A percentile compares a stretch with the other conserved stretches of the same genome.
phyloP scores from a whole-genome alignment of 176 grass and related monocot genomes.

The Saccharum officinarum region DNA sequence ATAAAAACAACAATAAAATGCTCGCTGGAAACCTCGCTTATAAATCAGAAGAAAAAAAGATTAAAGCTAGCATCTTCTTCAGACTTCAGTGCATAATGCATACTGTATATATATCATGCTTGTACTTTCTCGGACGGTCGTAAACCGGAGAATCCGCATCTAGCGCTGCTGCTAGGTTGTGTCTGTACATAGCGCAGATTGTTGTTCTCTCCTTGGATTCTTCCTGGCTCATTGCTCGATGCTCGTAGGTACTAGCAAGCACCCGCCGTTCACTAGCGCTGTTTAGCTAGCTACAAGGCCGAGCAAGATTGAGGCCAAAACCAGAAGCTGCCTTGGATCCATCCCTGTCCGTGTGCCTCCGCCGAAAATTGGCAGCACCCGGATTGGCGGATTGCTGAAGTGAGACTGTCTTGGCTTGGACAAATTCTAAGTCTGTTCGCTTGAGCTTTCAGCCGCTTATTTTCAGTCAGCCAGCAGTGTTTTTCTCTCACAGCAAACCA shows the following conservation, averaged over 20 bases:
- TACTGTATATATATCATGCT: too few relatives aligned
- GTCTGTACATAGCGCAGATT: not conserved
- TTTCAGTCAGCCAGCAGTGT: too few relatives aligned
- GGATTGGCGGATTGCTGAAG: not conserved
- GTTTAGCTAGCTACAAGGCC: too few relatives aligned
- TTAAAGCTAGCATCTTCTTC: too few relatives aligned
- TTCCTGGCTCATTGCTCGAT: conserved; percentile 26
- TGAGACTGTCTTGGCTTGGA: not conserved
- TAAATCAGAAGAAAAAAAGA: not conserved
- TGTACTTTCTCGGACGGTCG: not conserved
- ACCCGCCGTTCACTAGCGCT: not conserved
- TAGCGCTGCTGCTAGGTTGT: not conserved
- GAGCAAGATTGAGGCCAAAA: not conserved
- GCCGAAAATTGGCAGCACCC: not conserved
- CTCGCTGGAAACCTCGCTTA: not conserved
- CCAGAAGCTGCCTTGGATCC: not conserved
- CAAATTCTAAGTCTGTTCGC: too few relatives aligned
- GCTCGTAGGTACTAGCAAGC: not conserved
- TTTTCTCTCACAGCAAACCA: too few relatives aligned
- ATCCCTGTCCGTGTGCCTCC: not conserved
- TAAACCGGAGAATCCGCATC: not conserved
- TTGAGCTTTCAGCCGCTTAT: too few relatives aligned
- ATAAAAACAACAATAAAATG: not conserved
- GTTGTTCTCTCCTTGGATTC: conserved; percentile 33
- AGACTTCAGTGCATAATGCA: too few relatives aligned